Evolutionary conservation across 345 rosid genomes (phyloP), one percentile per base, ranked within the genome.

Genomic region (Salix viminalis): DNA sequence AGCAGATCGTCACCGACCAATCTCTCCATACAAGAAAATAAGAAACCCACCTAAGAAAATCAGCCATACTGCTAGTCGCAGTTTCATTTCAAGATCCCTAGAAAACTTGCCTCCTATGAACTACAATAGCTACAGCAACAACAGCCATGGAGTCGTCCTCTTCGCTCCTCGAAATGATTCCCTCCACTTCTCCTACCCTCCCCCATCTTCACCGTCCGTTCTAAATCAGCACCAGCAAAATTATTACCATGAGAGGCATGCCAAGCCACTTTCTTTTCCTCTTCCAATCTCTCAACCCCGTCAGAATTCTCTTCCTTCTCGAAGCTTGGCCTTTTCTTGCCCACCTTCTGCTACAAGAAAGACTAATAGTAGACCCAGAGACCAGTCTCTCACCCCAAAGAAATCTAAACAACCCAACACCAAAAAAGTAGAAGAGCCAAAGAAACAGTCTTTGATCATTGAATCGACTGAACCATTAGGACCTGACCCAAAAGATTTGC

Each of bases 181-280:
- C n/a, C 69, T 79, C 50, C 76, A 70, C 61, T 80, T 34, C 75
- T 83, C 88, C 8, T 80, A 30, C 68, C 82, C 85, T 64, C 79
- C 82, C 15, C 23, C 77, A 7, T 61, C 52, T 65, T 67, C 81
- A 52, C 65, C 37, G 65, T 26, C 48, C 23, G 69, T 14, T 32
- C 13, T 48, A 14, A 67, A 79, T 76, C 69, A 60, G 6, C 60
- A 48, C 36, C 70, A 70, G 14, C 80, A 56, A 4, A 67, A 54
- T 14, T 30, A 10, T 67, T 11, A 41, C 44, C 81, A 6, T 18
- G 65, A 41, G 14, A 19, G 76, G 30, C 14, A 69, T 6, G 9
- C 79, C 19, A 90, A 81, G 26, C 97, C 94, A 18, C 94, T 90
- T 69, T 92, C 90, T 62, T 92, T 90, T 75, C 97, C 94, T 74